Evolutionary conservation across 495 filamentous ascomycete genomes (phyloP), one percentile per base, ranked within the genome.

Genomic region (Podospora australis): DNA sequence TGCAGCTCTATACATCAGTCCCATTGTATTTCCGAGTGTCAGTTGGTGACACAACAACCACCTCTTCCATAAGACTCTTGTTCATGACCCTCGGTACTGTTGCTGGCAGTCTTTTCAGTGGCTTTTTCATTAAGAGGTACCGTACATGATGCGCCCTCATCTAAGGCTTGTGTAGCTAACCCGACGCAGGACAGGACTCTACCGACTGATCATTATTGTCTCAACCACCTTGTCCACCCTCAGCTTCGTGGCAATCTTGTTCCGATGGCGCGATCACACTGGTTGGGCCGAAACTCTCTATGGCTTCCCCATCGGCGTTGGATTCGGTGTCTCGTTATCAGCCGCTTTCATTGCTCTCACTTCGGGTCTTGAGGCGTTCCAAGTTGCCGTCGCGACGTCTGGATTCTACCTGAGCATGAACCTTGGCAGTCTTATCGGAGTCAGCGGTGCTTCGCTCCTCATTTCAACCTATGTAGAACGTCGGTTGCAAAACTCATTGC

Each of bases 321-420:
- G 42, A 2, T 55, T 55, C 24, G 52, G 52, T 10, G 48, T 55
- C 11, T 54, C 52, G 1, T 17, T 55, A 6, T 55, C 52, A 8
- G 48, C 52, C 6, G 48, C 52, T 9, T 55, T 43, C 49, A 55
- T 55, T 14, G 48, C 47, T 3, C 44, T 55, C 20, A 47, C 52
- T 2, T 35, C 52, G 6, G 41, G 20, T 14, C 29, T 55, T 5
- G 48, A 55, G 2, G 9, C 42, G 0, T 26, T 13, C 13, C 34
- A 51, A 2, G 36, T 55, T 1, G 52, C 52, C 1, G 42, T 50
- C 1, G 49, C 48, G 0, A 55, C 52, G 2, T 55, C 52, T 4
- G 52, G 52, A 0, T 55, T 55, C n/a, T 55, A 55, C 24, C 7
- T 55, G 2, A 47, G 48, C 11, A 22, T 55, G 11, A 55, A 55